phyloP scores from a whole-genome alignment of 768 basidiomycete species.

The Russula virescens region DNA sequence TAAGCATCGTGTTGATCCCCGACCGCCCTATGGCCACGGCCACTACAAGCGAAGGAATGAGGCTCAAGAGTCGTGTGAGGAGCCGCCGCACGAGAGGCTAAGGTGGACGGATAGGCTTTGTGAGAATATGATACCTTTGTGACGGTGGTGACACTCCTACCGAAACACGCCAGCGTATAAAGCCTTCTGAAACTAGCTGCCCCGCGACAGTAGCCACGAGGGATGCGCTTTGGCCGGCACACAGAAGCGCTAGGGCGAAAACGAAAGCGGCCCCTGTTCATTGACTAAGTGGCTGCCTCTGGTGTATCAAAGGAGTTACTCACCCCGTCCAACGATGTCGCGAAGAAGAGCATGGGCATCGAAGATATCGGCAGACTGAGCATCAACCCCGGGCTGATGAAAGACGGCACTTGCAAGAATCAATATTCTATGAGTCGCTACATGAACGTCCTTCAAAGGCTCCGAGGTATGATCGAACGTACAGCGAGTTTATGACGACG shows the following conservation, averaged over 20 bases:
- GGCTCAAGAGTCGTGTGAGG: conserved; percentile 71
- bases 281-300: neutral
- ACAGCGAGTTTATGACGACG: conserved; percentile 83
- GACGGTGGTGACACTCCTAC: conserved; percentile 33
- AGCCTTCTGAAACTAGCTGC: conserved; percentile 87
- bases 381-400: conserved; percentile 39
- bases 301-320: conserved; percentile 25
- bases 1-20: conserved; percentile 76
- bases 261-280: conserved; percentile 68
- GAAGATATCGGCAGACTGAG: conserved; percentile 64
- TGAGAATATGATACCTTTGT: conserved; percentile 25
- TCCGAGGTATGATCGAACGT: conserved; percentile 28
- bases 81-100: conserved; percentile 76
- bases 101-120: conserved; percentile 15
- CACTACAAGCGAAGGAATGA: conserved; percentile 77
- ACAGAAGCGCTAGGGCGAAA: conserved; percentile 82
- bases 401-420: conserved; percentile 81
- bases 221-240: conserved; percentile 84
- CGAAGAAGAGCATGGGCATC: conserved; percentile 75
- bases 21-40: conserved; percentile 62
- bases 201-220: conserved; percentile 88
- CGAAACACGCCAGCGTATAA: conserved; percentile 80
- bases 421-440: conserved; percentile 52
- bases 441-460: conserved; percentile 2
- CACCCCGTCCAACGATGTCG: conserved; percentile 61